Evolutionary conservation across 371 early-diverging fungal genomes (phyloP), one percentile per base, ranked within the genome.

Genomic region (Mucor saturninus): DNA sequence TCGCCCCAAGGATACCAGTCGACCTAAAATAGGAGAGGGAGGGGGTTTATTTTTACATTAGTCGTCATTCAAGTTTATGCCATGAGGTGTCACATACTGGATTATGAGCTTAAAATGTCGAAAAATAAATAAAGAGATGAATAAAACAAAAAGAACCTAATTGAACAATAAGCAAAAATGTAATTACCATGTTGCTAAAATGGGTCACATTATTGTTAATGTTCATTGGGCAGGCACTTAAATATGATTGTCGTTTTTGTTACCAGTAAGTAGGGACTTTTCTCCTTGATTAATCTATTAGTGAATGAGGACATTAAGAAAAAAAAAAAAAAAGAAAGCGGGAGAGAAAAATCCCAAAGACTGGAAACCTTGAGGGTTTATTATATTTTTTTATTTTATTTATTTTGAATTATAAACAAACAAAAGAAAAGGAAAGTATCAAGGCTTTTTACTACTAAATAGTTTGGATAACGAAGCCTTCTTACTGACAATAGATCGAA

Each of bases 1-100:
- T 86, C 73, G 4, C 86, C 81, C 90, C 90, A 90, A 31, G 90
- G 88, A 73, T 78, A 87, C 90, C 90, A 90, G 65, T 90, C 86
- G 10, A 90, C 87, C 68, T 81, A 29, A 21, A 21, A 21, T 21
- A 21, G 1, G 1, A 21, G 1, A 21, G 21, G 21, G 21, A 21
- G 21, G 21, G 21, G 21, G 21, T 21, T 21, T 21, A 21, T 21
- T 21, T 21, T 1, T 1, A 21, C 21, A 21, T 37, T 5, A 8
- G 11, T 21, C 6, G 31, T 13, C 13, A 6, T 21, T 15, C 26
- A 56, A 30, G 5, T 40, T 10, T 31, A n/a, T 31, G 21, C 21
- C 8, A 45, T 3, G 5, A 21, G 30, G 9, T 6, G 7, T 15
- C 14, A 54, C 67, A 49, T 69, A 79, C 81, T 10, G 81, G 81